Evolutionary conservation across 495 filamentous ascomycete species (phyloP).

Genomic region (Neurospora sp.): DNA sequence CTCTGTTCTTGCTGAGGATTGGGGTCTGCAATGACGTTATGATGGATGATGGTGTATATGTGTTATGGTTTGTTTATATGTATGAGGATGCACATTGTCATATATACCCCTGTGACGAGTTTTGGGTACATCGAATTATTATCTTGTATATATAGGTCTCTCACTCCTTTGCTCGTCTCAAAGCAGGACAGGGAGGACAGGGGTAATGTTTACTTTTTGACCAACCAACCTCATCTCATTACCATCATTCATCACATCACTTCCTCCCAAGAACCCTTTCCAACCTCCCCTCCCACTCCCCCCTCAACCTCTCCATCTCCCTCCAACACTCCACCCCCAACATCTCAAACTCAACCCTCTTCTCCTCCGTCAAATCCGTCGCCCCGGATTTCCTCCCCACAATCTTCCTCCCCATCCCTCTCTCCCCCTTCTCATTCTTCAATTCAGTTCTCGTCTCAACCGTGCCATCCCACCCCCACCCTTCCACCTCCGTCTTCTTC

Average conservation of each 20-base stretch:
- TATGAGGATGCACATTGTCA: not conserved
- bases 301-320: constrained; percentile 74
- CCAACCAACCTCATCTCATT: not conserved
- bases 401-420: constrained; percentile 19
- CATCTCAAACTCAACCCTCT: constrained; percentile 60
- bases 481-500: constrained; percentile 66
- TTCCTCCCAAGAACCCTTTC: constrained; percentile 5
- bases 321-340: constrained; percentile 65
- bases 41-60: constrained; percentile 1
- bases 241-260: not conserved
- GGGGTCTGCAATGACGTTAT: not conserved
- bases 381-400: constrained; percentile 47
- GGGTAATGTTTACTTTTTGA: not conserved
- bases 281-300: constrained; percentile 59
- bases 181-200: not conserved
- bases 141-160: not conserved
- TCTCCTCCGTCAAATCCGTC: constrained; percentile 51
- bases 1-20: not conserved
- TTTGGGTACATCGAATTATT: not conserved
- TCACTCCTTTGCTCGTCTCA: not conserved
- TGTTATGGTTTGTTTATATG: not conserved
- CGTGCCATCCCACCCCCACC: constrained; percentile 73
- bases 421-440: constrained; percentile 27
- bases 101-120: not conserved
- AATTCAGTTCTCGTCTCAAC: constrained; percentile 42